Base-by-base conservation (phyloP, 2,329 filamentous ascomycete genomes). In the Malbranchea zuffiana region DNA sequence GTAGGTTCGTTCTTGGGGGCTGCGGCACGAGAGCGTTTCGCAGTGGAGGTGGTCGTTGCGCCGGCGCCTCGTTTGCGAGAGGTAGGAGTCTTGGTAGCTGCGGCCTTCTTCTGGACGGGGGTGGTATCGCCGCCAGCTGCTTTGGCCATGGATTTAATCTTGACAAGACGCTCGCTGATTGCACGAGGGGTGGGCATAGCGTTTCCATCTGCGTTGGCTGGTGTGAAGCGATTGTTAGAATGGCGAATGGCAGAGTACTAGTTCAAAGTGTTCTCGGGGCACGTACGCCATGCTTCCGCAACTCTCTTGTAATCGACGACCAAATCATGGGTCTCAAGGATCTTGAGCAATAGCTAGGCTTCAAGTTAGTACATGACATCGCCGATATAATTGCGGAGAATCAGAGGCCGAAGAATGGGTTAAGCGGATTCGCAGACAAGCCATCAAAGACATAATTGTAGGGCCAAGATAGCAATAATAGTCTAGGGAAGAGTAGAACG, bases 271-370 rank as follows among this genome's bases (percentile, higher is more conserved):
- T n/a, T n/a, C n/a, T 33, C 15, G 15, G 3, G 7, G 12, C 3
- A 52, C 58, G 46, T 55, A 62, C 60, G 57, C 61, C 61, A 65
- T 17, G 54, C 51, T 3, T 48, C 51, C 2, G 59, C 51, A 4
- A 64, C 51, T 5, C 48, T 52, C 13, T 50, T 53, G 8, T 47
- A 44, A 38, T 64, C 55, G 5, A 62, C 49, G 3, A 37, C 49
- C 2, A 65, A 19, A 0, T 59, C 46, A 16, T 61, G 59, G 7
- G 55, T 61, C 32, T 63, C 56, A 1, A 65, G 44, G 18, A 64
- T 59, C 20, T 60, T 63, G 1, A 62, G 40, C 0, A 65, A 49
- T 5, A 65, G 53, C 61, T 63, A 30, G 12, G n/a, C 6, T 25
- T n/a, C n/a, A 23, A 10, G 1, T 10, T 28, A 7, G 32, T 37